phyloP scores from a whole-genome alignment of 805 yeast species.

The Debaryomyces prosopidis region DNA sequence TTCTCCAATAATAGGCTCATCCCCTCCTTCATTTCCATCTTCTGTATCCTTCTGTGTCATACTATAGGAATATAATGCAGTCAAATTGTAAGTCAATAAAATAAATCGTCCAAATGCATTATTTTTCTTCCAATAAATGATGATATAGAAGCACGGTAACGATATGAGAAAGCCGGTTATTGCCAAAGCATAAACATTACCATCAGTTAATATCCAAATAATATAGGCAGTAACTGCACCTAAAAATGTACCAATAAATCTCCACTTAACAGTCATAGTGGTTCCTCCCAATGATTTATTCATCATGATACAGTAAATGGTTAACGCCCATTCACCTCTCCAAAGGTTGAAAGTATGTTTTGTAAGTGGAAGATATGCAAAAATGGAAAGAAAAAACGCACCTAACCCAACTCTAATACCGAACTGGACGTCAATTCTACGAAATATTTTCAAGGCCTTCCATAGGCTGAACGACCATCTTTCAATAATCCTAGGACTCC shows the following conservation, averaged over 20 bases:
- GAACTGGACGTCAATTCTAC: conserved; percentile 70
- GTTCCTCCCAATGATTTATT: conserved; percentile 85
- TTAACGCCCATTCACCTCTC: conserved; percentile 84
- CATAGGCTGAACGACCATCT: conserved; percentile 37
- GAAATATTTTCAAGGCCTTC: conserved; percentile 51
- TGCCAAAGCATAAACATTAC: conserved; percentile 54
- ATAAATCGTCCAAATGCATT: conserved; percentile 71
- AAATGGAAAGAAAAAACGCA: conserved; percentile 60
- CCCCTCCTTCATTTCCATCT: conserved; percentile 69
- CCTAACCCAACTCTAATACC: conserved; percentile 82
- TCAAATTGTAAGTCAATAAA: conserved; percentile 72
- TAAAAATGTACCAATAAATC: conserved; percentile 70
- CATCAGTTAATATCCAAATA: conserved; percentile 60
- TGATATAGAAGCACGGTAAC: conserved; percentile 54
- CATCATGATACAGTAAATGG: conserved; percentile 83
- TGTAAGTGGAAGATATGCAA: conserved; percentile 65
- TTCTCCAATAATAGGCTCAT: conserved; percentile 63
- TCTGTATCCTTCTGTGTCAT: conserved; percentile 58
- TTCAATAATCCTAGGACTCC: background rate
- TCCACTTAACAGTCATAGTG: conserved; percentile 72
- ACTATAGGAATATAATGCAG: conserved; percentile 74
- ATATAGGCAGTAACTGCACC: conserved; percentile 66
- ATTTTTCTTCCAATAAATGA: conserved; percentile 64
- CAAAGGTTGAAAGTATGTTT: conserved; percentile 56
- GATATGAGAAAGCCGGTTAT: conserved; percentile 47